Conservation (phyloP, 1,139 yeast species). For the Magnusiomyces sp. region DNA sequence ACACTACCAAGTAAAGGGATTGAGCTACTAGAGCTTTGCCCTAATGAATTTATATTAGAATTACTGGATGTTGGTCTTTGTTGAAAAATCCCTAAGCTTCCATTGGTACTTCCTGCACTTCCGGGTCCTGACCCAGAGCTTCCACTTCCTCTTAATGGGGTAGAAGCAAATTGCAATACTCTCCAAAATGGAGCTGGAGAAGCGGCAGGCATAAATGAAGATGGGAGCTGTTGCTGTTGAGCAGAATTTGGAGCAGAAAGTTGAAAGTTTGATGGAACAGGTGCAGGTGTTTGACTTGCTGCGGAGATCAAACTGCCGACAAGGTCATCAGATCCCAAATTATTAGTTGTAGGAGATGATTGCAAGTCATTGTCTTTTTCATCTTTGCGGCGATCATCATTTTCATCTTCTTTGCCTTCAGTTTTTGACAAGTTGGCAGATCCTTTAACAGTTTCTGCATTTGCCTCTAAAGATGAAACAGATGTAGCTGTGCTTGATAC, state of each 20-base stretch:
- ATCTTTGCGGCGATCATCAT: no score
- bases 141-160: conserved; percentile 13
- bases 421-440: no score
- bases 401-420: no score
- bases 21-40: no score
- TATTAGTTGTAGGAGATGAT: no score
- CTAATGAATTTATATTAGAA: neutral
- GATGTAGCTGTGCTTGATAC: no score
- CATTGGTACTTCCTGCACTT: neutral
- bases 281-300: conserved; percentile 22
- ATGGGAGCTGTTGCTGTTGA: conserved; percentile 33
- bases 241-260: conserved; percentile 36
- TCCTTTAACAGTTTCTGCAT: no score
- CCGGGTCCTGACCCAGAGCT: neutral
- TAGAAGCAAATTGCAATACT: conserved; percentile 32
- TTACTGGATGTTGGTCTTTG: neutral
- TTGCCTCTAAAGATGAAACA: no score
- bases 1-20: no score
- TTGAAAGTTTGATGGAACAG: conserved; percentile 24
- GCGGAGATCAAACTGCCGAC: conserved; percentile 2
- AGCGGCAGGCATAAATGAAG: conserved; percentile 35
- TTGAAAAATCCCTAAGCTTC: conserved; percentile 1
- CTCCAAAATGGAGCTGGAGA: conserved; percentile 39
- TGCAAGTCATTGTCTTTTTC: no score
- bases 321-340: neutral